phyloP scores from a whole-genome alignment of 169 alveolate species.

The Fabrea salina region DNA sequence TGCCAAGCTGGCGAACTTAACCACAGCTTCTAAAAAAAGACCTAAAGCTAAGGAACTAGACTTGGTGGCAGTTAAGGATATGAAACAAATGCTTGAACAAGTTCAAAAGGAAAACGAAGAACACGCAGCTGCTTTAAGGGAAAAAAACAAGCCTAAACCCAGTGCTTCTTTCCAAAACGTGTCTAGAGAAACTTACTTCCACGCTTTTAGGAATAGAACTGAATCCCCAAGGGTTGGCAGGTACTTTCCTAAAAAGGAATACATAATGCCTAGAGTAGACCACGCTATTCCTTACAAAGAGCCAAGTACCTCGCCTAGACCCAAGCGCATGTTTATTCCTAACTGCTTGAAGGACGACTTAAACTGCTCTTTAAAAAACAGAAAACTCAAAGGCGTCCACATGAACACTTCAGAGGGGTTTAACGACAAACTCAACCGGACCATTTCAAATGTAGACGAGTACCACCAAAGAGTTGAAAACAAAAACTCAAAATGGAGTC shows the following conservation, averaged over 20 bases:
- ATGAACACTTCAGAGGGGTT: background rate
- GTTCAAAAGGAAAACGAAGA: too few species aligned
- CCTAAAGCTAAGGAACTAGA: too few species aligned
- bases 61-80: too few species aligned
- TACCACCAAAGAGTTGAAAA: background rate
- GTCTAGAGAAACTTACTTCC: conserved; percentile 10
- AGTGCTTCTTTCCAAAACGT: background rate
- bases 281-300: background rate
- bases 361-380: background rate
- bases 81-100: too few species aligned
- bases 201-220: conserved; percentile 17
- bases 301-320: background rate
- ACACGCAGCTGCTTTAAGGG: too few species aligned
- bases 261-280: background rate
- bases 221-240: conserved; percentile 18
- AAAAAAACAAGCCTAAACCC: background rate
- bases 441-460: background rate
- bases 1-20: too few species aligned
- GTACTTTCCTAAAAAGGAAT: background rate
- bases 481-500: background rate
- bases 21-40: too few species aligned
- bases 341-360: background rate
- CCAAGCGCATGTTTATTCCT: background rate
- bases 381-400: background rate
- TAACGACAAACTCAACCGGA: background rate